Evolutionary conservation across 2,329 filamentous ascomycete species (phyloP), one percentile per base, ranked within the genome.

Genomic region (Sporothrix dimorphospora): DNA sequence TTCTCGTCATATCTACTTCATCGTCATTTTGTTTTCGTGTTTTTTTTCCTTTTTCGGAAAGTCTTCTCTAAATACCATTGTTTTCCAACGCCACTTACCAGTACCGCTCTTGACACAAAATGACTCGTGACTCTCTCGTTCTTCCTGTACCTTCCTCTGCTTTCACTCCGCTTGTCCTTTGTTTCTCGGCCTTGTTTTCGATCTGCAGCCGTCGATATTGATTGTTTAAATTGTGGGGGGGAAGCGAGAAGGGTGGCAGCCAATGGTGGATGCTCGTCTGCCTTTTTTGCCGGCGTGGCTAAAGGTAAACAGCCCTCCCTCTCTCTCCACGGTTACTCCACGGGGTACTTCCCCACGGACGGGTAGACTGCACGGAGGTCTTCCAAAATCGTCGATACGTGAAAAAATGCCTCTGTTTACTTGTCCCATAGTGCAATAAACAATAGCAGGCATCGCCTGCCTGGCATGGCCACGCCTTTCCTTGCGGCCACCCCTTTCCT

Each of bases 211-310:
- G 24, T 40, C 57, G 16, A 61, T 61, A 61, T 61, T 40, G 55
- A 40, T 61, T 21, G 3, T 61, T 61, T 61, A 40, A 30, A 61
- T 61, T 61, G 34, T 61, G 57, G 57, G 51, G 30, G 30, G n/a
- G n/a, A n/a, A n/a, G 21, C 38, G 57, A 21, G 21, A n/a, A 12
- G 19, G 30, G 57, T 40, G 34, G 19, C 57, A 14, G 40, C 57
- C 57, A 61, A 21, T 40, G 16, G 19, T 40, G 30, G 19, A 34
- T 19, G n/a, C n/a, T n/a, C 8, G 30, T 16, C 38, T 30, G 16
- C 9, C 21, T 21, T 30, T 69, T 69, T 69, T 57, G 34, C 65
- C 65, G 65, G 45, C 45, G 65, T 68, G 65, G 47, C 65, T 68
- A 68, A 68, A 68, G 40, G 24, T 45, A 42, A 65, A 65, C 38